These are phyloP conservation scores for Candida mesenterica DNA, from an alignment of 1,139 yeast species.

Conservation along the genomic window DNA sequence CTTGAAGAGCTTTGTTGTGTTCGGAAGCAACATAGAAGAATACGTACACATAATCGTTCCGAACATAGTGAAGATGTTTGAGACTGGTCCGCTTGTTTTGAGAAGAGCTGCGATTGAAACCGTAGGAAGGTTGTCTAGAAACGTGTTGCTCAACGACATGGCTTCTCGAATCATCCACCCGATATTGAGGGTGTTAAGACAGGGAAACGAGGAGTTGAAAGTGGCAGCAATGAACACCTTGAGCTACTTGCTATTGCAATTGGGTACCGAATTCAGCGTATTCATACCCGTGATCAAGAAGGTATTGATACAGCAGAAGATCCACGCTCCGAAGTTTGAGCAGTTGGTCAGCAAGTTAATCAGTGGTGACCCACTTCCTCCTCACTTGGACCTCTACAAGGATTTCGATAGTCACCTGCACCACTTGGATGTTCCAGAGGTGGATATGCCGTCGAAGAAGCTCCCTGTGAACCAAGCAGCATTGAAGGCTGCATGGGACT, in stretches of 20 bases:
- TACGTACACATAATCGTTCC: conserved; percentile 85
- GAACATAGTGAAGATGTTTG: conserved; percentile 76
- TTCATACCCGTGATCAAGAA: conserved; percentile 85
- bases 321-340: conserved; percentile 76
- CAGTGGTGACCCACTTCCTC: conserved; percentile 88
- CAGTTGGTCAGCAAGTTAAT: conserved; percentile 74
- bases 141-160: conserved; percentile 78
- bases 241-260: conserved; percentile 72
- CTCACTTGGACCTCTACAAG: conserved; percentile 67
- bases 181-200: conserved; percentile 64
- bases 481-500: conserved; percentile 86
- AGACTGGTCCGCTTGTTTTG: conserved; percentile 58
- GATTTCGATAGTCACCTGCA: conserved; percentile 53
- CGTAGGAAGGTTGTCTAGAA: conserved; percentile 75
- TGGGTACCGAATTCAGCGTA: conserved; percentile 82
- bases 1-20: conserved; percentile 80
- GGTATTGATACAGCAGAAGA: conserved; percentile 58
- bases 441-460: conserved; percentile 70
- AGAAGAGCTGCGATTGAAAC: conserved; percentile 80
- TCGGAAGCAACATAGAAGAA: conserved; percentile 87
- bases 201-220: conserved; percentile 60
- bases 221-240: conserved; percentile 74
- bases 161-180: conserved; percentile 91
- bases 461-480: conserved; percentile 78
- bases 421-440: conserved; percentile 59